Evolutionary conservation across 1,284 basidiomycete species (phyloP).

Genomic region (Sanghuangporus weigelae): DNA sequence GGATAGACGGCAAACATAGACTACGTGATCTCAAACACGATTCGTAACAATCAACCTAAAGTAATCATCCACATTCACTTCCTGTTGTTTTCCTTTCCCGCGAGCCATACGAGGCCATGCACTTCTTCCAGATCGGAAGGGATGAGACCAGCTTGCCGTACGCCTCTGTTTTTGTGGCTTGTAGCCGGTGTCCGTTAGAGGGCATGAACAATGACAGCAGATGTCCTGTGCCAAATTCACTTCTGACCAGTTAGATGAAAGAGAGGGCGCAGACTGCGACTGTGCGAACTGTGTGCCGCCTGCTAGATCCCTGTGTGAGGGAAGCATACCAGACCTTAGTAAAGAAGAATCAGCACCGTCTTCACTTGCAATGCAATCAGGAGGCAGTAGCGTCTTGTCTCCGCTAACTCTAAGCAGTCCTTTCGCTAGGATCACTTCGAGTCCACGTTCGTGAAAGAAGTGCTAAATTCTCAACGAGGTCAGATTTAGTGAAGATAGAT

Average conservation of each 20-base stretch:
- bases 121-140: background rate
- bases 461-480: background rate
- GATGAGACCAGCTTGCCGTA: too few relatives aligned
- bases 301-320: background rate
- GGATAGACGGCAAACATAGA: too few relatives aligned
- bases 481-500: background rate
- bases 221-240: background rate
- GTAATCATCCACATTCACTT: constrained; percentile 4
- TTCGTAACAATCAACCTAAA: constrained; percentile 10
- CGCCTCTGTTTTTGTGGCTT: background rate
- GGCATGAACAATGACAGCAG: too few relatives aligned
- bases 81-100: background rate
- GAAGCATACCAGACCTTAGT: background rate
- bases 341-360: background rate
- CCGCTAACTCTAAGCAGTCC: constrained; percentile 15
- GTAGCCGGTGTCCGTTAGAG: background rate
- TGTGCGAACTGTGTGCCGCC: background rate
- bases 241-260: background rate
- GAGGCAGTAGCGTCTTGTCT: constrained; percentile 3
- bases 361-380: constrained; percentile 1
- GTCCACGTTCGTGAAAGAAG: constrained; percentile 14
- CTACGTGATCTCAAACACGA: background rate
- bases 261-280: background rate
- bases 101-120: background rate
- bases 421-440: constrained; percentile 15